These are phyloP conservation scores for Alternaria rosae DNA, from an alignment of 2,329 filamentous ascomycete species.

Conservation along the genomic window DNA sequence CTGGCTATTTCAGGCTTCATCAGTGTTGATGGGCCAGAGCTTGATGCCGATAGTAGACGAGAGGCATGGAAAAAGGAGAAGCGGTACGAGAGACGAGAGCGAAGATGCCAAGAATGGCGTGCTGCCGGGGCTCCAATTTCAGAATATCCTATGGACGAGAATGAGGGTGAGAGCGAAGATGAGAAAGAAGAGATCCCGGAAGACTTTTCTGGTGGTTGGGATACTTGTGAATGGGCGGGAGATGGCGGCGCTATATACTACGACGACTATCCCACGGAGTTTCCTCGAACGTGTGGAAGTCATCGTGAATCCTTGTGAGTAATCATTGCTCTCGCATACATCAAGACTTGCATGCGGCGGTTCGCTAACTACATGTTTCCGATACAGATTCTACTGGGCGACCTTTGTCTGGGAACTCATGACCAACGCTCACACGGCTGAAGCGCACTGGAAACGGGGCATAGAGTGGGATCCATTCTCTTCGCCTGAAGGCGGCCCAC, in stretches of 20 bases:
- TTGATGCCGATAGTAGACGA: background rate
- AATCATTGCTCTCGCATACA: rapidly evolving
- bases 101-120: background rate
- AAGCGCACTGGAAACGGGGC: background rate
- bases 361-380: background rate
- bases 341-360: no score
- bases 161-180: background rate
- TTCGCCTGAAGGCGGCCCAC: background rate
- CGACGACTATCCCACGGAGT: background rate
- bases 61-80: background rate
- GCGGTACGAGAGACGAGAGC: background rate
- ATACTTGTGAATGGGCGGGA: background rate
- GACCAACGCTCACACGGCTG: constrained; percentile 4
- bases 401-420: constrained; percentile 12
- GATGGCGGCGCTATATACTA: background rate
- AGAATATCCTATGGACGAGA: background rate
- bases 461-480: constrained; percentile 2
- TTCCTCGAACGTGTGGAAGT: background rate
- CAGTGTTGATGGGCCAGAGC: background rate
- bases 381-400: constrained; percentile 2
- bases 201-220: background rate
- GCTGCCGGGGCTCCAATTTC: background rate
- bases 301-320: background rate
- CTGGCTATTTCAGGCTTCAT: constrained; percentile 16
- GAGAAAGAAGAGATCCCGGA: background rate